Evolutionary conservation across 2,329 filamentous ascomycete species (phyloP).

Genomic region (Byssochlamys sp.): DNA sequence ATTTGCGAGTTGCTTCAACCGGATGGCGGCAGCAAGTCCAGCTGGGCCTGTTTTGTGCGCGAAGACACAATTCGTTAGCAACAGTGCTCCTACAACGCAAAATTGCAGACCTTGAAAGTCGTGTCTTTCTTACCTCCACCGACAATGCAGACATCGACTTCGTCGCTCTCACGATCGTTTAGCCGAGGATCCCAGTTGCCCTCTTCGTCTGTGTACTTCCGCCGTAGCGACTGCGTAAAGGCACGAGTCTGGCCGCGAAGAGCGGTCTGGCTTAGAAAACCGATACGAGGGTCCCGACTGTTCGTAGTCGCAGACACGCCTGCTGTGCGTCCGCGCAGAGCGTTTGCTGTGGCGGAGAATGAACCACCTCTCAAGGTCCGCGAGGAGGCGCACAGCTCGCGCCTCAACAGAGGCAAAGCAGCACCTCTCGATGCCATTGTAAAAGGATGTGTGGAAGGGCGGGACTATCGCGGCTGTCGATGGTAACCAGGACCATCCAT

Average conservation of each 20-base stretch:
- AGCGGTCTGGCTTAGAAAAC: constrained; percentile 11
- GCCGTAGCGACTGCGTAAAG: constrained; percentile 37
- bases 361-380: constrained; percentile 20
- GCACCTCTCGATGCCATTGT: constrained; percentile 34
- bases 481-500: neutral
- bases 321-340: constrained; percentile 10
- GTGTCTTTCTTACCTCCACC: constrained; percentile 56
- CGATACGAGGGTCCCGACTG: constrained; percentile 11
- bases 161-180: constrained; percentile 78
- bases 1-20: constrained; percentile 88
- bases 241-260: constrained; percentile 25
- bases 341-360: constrained; percentile 12
- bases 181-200: constrained; percentile 55
- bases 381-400: constrained; percentile 24
- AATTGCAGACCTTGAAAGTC: neutral
- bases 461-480: neutral
- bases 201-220: constrained; percentile 37
- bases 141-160: constrained; percentile 94
- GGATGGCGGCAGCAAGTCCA: constrained; percentile 83
- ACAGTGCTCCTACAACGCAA: neutral
- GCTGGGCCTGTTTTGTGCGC: constrained; percentile 55
- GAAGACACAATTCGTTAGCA: constrained; percentile 3
- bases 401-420: constrained; percentile 33
- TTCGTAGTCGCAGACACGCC: constrained; percentile 12
- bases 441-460: neutral